These are phyloP conservation scores for Exophiala dermatitidis DNA, from an alignment of 2,329 filamentous ascomycete species.

Conservation along the genomic window DNA sequence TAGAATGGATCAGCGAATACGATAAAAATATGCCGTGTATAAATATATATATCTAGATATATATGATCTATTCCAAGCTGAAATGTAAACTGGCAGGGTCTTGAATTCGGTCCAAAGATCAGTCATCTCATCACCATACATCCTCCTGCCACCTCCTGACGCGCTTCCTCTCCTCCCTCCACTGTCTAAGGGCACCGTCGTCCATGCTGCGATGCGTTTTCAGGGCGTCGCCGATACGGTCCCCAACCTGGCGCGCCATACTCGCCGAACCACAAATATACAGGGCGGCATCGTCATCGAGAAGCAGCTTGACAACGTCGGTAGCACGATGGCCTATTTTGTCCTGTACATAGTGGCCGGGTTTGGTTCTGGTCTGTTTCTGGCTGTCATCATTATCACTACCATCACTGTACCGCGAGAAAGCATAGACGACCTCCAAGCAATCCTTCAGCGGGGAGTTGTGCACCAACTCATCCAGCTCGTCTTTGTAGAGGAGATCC, in stretches of 20 bases:
- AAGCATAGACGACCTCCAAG: slow-evolving; percentile 10
- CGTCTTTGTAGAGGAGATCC: slow-evolving; percentile 34
- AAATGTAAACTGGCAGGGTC: too few relatives aligned
- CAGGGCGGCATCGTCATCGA: slow-evolving; percentile 10
- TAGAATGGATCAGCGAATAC: too few relatives aligned
- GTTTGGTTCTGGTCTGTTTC: too few relatives aligned
- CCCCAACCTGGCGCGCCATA: slow-evolving; percentile 30
- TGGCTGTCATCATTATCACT: not conserved
- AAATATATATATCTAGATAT: too few relatives aligned
- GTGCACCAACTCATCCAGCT: slow-evolving; percentile 2
- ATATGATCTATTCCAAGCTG: too few relatives aligned
- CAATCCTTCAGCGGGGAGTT: not conserved
- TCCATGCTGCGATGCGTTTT: not conserved
- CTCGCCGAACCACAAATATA: slow-evolving; percentile 15
- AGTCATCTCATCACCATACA: slow-evolving; percentile 39
- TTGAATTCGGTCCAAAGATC: too few relatives aligned
- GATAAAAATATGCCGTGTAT: too few relatives aligned
- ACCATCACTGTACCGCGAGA: slow-evolving; percentile 5
- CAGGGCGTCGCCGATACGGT: slow-evolving; percentile 32
- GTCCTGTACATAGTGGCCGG: slow-evolving; percentile 7
- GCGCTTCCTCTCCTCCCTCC: slow-evolving; percentile 18
- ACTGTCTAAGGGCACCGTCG: slow-evolving; percentile 22
- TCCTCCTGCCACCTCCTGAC: slow-evolving; percentile 45
- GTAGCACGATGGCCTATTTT: not conserved
- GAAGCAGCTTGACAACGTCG: slow-evolving; percentile 2